phyloP scores from a whole-genome alignment of 352 stramenopile species.

The Globisporangium recalcitrans region DNA sequence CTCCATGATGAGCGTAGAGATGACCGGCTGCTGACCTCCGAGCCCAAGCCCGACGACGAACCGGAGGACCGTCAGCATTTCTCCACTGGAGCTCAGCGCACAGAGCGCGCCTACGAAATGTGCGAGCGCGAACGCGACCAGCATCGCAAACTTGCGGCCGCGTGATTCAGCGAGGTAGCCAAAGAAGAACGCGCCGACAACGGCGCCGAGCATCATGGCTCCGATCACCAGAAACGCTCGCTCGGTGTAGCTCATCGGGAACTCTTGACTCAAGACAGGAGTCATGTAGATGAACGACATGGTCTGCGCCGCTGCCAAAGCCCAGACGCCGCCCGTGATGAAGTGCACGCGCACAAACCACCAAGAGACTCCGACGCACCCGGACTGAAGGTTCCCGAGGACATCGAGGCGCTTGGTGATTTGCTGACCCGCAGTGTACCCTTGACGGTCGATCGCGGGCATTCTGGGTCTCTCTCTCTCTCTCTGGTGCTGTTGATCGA shows the following conservation, averaged over 20 bases:
- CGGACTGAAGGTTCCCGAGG: background rate
- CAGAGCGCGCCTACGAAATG: background rate
- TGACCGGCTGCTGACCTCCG: slow-evolving; percentile 19
- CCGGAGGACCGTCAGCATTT: background rate
- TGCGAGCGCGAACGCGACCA: slow-evolving; percentile 6
- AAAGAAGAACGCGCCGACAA: slow-evolving; percentile 13
- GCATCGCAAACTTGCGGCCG: slow-evolving; percentile 13
- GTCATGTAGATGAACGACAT: background rate
- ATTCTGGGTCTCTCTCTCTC: too few relatives aligned
- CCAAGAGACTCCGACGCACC: background rate
- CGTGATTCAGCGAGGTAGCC: slow-evolving; percentile 13
- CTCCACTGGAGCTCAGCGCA: background rate
- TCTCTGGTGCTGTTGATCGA: too few relatives aligned
- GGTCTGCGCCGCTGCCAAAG: background rate
- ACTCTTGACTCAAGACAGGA: background rate
- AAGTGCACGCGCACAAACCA: slow-evolving; percentile 1
- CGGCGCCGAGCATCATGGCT: slow-evolving; percentile 14
- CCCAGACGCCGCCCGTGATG: background rate
- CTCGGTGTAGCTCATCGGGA: background rate
- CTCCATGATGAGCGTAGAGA: slow-evolving; percentile 17
- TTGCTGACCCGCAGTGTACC: background rate
- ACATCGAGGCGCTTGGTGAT: background rate
- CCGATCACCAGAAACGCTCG: background rate
- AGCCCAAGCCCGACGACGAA: background rate
- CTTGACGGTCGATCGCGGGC: background rate